A percentile compares a stretch with the other conserved stretches of the same genome.
Evolutionary conservation across 106 monocot genomes (phyloP).

Genomic region (Phalaenopsis equestris): DNA sequence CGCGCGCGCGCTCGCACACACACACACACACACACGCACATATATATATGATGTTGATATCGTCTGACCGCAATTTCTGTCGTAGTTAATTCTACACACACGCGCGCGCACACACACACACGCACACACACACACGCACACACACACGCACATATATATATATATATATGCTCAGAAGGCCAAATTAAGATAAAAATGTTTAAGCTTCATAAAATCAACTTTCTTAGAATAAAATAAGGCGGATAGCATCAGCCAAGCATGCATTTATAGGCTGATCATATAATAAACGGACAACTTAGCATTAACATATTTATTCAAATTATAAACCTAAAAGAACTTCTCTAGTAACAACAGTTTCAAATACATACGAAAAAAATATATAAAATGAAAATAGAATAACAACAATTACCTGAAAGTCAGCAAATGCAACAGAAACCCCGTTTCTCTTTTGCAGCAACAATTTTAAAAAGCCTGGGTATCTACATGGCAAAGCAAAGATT

Average conservation of each 20-base stretch:
- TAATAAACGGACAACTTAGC: background rate
- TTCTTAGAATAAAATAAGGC: background rate
- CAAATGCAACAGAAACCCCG: conserved; percentile 76
- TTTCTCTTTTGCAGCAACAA: conserved; percentile 72
- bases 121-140: no score
- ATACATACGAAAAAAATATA: no score
- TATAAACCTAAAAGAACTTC: background rate
- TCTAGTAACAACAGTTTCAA: background rate
- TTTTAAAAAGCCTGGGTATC: conserved; percentile 73
- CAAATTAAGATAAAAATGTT: background rate
- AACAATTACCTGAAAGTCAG: conserved; percentile 63
- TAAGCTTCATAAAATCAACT: background rate
- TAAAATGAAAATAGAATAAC: no score
- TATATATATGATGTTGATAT: no score
- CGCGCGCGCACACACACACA: no score
- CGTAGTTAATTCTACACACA: no score
- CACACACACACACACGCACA: no score
- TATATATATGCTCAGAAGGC: background rate
- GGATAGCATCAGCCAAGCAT: background rate
- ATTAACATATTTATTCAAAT: background rate
- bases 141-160: background rate
- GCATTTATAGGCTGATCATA: background rate
- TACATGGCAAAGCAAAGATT: conserved; percentile 5
- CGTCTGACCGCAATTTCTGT: no score
- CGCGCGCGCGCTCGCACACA: no score